phyloP scores from a whole-genome alignment of 306 rosid species.

The Quercus dentata region DNA sequence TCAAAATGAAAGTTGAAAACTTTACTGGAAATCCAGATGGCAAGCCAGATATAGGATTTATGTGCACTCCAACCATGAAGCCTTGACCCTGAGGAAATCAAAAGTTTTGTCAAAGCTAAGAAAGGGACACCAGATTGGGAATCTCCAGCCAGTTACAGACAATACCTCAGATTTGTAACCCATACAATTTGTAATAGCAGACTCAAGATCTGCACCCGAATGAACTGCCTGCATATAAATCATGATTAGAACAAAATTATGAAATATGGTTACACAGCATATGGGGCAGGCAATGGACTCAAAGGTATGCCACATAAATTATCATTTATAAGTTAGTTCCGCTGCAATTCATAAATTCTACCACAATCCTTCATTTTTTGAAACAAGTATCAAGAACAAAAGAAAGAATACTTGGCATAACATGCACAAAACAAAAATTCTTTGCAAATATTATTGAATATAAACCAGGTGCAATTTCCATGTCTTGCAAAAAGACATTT shows the following conservation, averaged over 20 bases:
- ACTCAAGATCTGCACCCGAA: constrained; percentile 97
- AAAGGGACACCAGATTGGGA: constrained; percentile 5
- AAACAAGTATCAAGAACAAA: constrained; percentile 4
- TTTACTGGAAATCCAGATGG: constrained; percentile 85
- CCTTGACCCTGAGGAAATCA: constrained; percentile 84
- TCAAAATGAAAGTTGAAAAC: constrained; percentile 27
- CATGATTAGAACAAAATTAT: constrained; percentile 14
- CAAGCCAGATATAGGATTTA: constrained; percentile 87
- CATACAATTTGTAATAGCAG: constrained; percentile 79
- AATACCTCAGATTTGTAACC: constrained; percentile 91
- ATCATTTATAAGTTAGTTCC: background rate
- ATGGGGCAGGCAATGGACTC: constrained; percentile 16
- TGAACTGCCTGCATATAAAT: constrained; percentile 79
- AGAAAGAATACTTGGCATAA: background rate
- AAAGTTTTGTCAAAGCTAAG: constrained; percentile 22
- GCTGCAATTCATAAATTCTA: background rate
- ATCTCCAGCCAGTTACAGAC: constrained; percentile 15
- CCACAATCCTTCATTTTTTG: background rate
- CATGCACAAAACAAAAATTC: background rate
- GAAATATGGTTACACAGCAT: constrained; percentile 11
- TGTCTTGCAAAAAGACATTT: background rate
- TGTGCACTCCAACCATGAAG: constrained; percentile 97
- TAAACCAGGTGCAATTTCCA: constrained; percentile 15
- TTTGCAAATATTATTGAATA: constrained; percentile 1
- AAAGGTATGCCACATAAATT: constrained; percentile 12